phyloP scores from a whole-genome alignment of 176 grass and related monocot species.

The Juncus inflexus region DNA sequence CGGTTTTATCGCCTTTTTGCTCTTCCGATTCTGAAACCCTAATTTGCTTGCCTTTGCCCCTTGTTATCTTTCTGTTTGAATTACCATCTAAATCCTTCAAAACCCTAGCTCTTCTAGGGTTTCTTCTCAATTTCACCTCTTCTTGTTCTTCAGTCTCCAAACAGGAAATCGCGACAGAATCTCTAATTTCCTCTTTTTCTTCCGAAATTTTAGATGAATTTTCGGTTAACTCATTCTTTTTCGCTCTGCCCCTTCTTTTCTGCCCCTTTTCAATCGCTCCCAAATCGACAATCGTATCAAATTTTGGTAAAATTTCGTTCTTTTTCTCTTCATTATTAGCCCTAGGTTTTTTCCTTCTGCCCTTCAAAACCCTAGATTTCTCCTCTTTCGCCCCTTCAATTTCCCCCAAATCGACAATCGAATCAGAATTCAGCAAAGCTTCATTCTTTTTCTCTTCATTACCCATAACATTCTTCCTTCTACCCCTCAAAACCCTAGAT shows the following conservation, averaged over 20 bases:
- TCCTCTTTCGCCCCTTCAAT: slow-evolving; percentile 16
- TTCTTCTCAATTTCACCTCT: slow-evolving; percentile 20
- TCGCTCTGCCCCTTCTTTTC: not conserved
- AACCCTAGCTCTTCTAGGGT: slow-evolving; percentile 22
- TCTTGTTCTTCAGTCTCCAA: slow-evolving; percentile 4
- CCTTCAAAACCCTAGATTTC: slow-evolving; percentile 12
- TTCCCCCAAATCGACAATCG: slow-evolving; percentile 3
- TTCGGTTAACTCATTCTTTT: not conserved
- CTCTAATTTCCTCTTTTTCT: slow-evolving; percentile 1
- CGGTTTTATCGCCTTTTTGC: slow-evolving; percentile 17
- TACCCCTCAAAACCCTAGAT: slow-evolving; percentile 10
- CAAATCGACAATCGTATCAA: not conserved
- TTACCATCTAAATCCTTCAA: slow-evolving; percentile 23
- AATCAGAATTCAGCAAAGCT: not conserved
- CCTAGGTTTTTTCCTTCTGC: slow-evolving; percentile 22
- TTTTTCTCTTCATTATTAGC: not conserved
- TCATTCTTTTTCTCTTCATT: slow-evolving; percentile 1
- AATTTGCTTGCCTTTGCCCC: slow-evolving; percentile 10
- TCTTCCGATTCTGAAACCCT: slow-evolving; percentile 7
- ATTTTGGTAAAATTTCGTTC: not conserved
- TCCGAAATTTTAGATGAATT: no score
- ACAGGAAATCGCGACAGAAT: not conserved
- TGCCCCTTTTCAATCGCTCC: not conserved
- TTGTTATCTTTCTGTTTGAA: not conserved
- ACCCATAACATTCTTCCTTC: slow-evolving; percentile 20